Percentiles rank a stretch among this genome's conserved stretches.
Conservation (phyloP, 495 filamentous ascomycete genomes). For the Aspergillus asperescens region DNA sequence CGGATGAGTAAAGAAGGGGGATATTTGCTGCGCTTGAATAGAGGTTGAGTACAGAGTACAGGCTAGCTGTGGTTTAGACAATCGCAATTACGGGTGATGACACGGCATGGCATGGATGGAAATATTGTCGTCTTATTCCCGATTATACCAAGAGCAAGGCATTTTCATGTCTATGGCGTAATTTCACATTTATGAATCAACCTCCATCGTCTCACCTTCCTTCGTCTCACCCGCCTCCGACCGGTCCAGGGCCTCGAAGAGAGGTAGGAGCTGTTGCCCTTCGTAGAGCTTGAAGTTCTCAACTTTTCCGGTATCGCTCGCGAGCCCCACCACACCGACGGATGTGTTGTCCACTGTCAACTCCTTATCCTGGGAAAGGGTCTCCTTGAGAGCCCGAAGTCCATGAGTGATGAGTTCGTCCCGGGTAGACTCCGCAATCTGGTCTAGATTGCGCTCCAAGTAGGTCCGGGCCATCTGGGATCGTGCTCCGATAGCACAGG, state of each 20-base stretch:
- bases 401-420: conserved; percentile 91
- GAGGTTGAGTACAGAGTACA: background rate
- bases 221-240: conserved; percentile 62
- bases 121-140: background rate
- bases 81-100: background rate
- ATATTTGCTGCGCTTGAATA: background rate
- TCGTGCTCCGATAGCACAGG: conserved; percentile 90
- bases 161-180: conserved; percentile 39
- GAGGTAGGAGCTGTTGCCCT: conserved; percentile 68
- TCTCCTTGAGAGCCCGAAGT: conserved; percentile 88
- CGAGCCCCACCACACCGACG: conserved; percentile 72
- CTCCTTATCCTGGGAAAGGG: conserved; percentile 92
- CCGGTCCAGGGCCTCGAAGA: conserved; percentile 64
- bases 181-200: conserved; percentile 56
- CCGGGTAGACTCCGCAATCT: conserved; percentile 63
- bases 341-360: conserved; percentile 94
- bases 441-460: conserved; percentile 82
- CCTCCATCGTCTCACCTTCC: conserved; percentile 72
- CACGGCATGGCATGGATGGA: background rate
- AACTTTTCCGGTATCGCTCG: conserved; percentile 44
- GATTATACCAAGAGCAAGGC: background rate
- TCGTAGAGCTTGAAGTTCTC: conserved; percentile 92
- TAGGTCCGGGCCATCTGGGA: conserved; percentile 98
- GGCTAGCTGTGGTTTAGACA: background rate
- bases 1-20: conserved; percentile 45